Conservation (phyloP, 139 green algal genomes). For the Closterium sp. region DNA sequence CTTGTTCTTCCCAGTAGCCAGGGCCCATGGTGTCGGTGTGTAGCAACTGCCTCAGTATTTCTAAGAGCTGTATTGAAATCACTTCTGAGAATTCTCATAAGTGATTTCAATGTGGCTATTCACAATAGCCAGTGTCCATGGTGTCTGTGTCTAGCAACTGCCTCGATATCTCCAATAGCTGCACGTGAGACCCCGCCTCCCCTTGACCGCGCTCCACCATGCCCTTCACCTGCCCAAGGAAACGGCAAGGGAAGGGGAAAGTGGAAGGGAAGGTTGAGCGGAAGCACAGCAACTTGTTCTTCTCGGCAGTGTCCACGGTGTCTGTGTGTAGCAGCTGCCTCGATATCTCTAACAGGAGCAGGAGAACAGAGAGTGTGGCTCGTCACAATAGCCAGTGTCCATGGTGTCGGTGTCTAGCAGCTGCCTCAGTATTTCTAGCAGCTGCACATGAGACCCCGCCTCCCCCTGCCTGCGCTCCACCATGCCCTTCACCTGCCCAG, state of each 20-base stretch:
- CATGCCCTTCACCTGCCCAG: not conserved
- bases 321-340: conserved; percentile 77
- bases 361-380: too few relatives aligned
- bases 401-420: too few relatives aligned
- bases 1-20: conserved; percentile 76
- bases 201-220: conserved; percentile 3
- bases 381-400: too few relatives aligned
- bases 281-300: conserved; percentile 90
- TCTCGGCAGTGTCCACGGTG: conserved; percentile 76
- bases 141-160: too few relatives aligned
- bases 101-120: too few relatives aligned
- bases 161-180: too few relatives aligned
- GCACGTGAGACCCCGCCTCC: conserved; percentile 76
- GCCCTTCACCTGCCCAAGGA: not conserved
- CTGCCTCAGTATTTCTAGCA: too few relatives aligned
- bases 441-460: conserved; percentile 78
- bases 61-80: too few relatives aligned
- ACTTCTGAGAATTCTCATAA: too few relatives aligned
- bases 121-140: too few relatives aligned
- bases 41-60: conserved; percentile 71
- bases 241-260: not conserved
- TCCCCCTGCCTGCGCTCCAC: conserved; percentile 34
- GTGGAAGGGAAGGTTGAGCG: too few relatives aligned
- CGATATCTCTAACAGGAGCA: conserved; percentile 69
- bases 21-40: conserved; percentile 82